phyloP scores from a whole-genome alignment of 2,329 filamentous ascomycete genomes.

The Diplocarpon mali region DNA sequence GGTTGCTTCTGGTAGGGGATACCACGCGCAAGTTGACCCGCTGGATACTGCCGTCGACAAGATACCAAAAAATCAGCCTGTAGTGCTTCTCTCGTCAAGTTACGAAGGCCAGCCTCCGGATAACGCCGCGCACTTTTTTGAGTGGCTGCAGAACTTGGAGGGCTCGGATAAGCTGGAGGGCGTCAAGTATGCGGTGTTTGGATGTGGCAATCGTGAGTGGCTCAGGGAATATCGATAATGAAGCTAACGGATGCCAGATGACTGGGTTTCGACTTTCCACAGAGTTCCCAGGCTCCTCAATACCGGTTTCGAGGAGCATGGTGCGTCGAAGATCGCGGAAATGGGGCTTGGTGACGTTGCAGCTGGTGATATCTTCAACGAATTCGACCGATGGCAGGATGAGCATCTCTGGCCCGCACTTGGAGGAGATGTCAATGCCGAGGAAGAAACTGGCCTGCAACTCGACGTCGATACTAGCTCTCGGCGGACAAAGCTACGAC shows the following conservation, averaged over 20 bases:
- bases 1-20: slow-evolving; percentile 48
- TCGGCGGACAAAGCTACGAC: slow-evolving; percentile 34
- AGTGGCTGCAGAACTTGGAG: slow-evolving; percentile 43
- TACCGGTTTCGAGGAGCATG: slow-evolving; percentile 5
- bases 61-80: slow-evolving; percentile 47
- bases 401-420: slow-evolving; percentile 36
- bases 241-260: slow-evolving; percentile 21
- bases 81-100: slow-evolving; percentile 56
- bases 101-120: slow-evolving; percentile 67
- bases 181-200: slow-evolving; percentile 57
- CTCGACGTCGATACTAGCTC: slow-evolving; percentile 19
- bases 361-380: slow-evolving; percentile 50
- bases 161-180: slow-evolving; percentile 36
- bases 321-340: slow-evolving; percentile 4
- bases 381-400: slow-evolving; percentile 60
- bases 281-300: slow-evolving; percentile 53
- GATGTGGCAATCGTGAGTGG: slow-evolving; percentile 42
- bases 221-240: slow-evolving; percentile 27
- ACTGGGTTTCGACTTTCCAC: slow-evolving; percentile 55
- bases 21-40: slow-evolving; percentile 37
- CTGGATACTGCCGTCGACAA: slow-evolving; percentile 51
- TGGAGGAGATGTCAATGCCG: slow-evolving; percentile 9
- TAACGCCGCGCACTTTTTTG: slow-evolving; percentile 57
- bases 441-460: slow-evolving; percentile 13
- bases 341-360: slow-evolving; percentile 9